These are phyloP conservation scores for Sporothrix phasma DNA, from an alignment of 2,329 filamentous ascomycete species.

Conservation along the genomic window DNA sequence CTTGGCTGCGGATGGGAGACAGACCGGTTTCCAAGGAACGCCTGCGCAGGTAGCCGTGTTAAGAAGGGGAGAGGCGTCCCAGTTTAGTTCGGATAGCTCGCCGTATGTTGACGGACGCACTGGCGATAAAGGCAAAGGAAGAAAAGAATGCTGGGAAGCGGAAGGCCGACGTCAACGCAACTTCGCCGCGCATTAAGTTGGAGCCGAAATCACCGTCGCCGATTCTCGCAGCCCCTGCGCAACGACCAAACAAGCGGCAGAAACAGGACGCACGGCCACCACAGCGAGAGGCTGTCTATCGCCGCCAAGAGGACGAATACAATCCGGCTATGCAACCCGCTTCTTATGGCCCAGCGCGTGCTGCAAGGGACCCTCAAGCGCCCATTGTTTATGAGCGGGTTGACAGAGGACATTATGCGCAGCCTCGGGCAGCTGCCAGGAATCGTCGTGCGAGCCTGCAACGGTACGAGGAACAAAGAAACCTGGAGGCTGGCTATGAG, in stretches of 20 bases:
- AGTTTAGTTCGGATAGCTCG: conserved; percentile 52
- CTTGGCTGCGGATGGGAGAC: conserved; percentile 15
- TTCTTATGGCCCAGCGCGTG: background rate
- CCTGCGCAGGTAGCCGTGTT: conserved; percentile 48
- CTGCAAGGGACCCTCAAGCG: conserved; percentile 23
- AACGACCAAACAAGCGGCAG: conserved; percentile 48
- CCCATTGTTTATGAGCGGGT: conserved; percentile 30
- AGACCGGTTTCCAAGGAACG: conserved; percentile 28
- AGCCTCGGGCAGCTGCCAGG: conserved; percentile 10
- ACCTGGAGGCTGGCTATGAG: conserved; percentile 23
- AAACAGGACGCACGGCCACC: conserved; percentile 34
- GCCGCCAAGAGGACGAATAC: conserved; percentile 14
- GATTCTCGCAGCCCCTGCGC: conserved; percentile 40
- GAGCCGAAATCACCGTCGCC: conserved; percentile 57
- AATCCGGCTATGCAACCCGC: conserved; percentile 16
- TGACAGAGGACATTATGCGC: conserved; percentile 20
- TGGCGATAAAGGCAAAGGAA: conserved; percentile 28
- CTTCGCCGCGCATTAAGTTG: conserved; percentile 49
- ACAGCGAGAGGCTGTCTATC: background rate
- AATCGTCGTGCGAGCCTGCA: conserved; percentile 16
- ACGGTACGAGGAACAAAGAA: conserved; percentile 6
- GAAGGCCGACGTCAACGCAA: conserved; percentile 40
- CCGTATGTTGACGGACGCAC: conserved; percentile 32
- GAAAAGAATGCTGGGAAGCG: conserved; percentile 45
- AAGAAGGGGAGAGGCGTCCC: conserved; percentile 38